Evolutionary conservation across 805 yeast genomes (phyloP).

Genomic region (Zygotorulaspora chibaensis): DNA sequence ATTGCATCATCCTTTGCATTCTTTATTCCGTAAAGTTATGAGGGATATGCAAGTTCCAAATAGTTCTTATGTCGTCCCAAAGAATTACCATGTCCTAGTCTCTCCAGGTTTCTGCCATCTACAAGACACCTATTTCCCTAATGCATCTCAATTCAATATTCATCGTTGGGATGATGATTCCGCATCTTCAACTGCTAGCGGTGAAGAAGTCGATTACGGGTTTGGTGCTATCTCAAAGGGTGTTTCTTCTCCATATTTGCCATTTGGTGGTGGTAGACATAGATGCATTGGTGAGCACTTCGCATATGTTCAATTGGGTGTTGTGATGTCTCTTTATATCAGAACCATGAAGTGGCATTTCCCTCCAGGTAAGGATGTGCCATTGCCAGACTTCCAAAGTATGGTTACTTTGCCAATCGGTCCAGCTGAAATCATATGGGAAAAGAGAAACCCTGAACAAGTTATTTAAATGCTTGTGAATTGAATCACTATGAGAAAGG

Average conservation of each 20-base stretch:
- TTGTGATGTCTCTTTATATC: slow-evolving; percentile 69
- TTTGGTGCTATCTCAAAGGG: slow-evolving; percentile 95
- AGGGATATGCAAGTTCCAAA: slow-evolving; percentile 75
- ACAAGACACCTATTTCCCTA: slow-evolving; percentile 72
- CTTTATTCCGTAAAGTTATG: slow-evolving; percentile 87
- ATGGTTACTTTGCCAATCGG: slow-evolving; percentile 89
- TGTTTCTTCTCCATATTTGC: slow-evolving; percentile 91
- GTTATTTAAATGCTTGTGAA: slow-evolving; percentile 8
- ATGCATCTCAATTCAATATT: slow-evolving; percentile 69
- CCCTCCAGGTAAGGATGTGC: slow-evolving; percentile 51
- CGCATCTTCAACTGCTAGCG: slow-evolving; percentile 32
- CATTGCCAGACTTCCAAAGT: slow-evolving; percentile 72
- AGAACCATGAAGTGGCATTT: slow-evolving; percentile 75
- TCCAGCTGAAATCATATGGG: slow-evolving; percentile 72
- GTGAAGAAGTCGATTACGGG: slow-evolving; percentile 75
- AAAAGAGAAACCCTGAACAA: slow-evolving; percentile 47
- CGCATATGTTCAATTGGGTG: slow-evolving; percentile 90
- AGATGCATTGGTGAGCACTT: slow-evolving; percentile 99
- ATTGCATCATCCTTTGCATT: slow-evolving; percentile 94
- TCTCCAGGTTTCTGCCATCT: slow-evolving; percentile 90
- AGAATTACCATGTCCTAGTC: slow-evolving; percentile 83
- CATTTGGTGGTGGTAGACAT: slow-evolving; percentile 99
- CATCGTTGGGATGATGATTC: slow-evolving; percentile 72
- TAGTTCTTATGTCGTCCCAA: slow-evolving; percentile 76
- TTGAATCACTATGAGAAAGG: not conserved